Evolutionary conservation across 306 rosid species (phyloP).

Genomic region (Cyamopsis tetragonoloba): DNA sequence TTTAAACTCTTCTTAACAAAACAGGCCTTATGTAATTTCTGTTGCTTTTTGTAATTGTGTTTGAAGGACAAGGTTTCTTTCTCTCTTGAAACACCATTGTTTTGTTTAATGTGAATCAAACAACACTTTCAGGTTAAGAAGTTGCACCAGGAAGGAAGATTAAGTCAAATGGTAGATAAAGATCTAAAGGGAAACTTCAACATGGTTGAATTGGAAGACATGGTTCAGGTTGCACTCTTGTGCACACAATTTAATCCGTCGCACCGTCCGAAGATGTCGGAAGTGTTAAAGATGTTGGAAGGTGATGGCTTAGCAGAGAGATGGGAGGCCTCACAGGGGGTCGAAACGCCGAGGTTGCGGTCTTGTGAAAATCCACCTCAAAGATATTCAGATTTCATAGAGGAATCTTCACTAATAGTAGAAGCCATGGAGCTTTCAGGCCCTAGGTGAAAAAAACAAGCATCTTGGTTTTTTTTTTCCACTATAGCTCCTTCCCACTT

Average conservation of each 20-base stretch:
- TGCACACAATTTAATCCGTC: slow-evolving; percentile 90
- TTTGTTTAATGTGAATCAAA: slow-evolving; percentile 12
- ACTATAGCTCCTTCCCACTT: slow-evolving; percentile 8
- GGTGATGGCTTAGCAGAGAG: slow-evolving; percentile 96
- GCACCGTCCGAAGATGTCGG: slow-evolving; percentile 92
- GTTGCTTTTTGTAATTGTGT: neutral
- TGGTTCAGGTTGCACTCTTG: slow-evolving; percentile 89
- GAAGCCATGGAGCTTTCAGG: slow-evolving; percentile 99
- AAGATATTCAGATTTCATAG: slow-evolving; percentile 83
- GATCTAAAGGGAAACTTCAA: slow-evolving; percentile 70
- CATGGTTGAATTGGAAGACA: slow-evolving; percentile 78
- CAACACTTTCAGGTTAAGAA: slow-evolving; percentile 75
- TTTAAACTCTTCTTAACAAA: neutral
- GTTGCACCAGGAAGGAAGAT: slow-evolving; percentile 80
- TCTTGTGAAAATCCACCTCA: slow-evolving; percentile 61
- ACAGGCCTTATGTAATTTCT: too few species aligned
- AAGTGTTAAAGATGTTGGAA: slow-evolving; percentile 90
- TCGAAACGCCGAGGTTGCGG: slow-evolving; percentile 68
- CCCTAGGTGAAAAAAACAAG: slow-evolving; percentile 83
- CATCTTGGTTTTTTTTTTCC: slow-evolving; percentile 32
- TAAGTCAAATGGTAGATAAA: slow-evolving; percentile 82
- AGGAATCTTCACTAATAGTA: slow-evolving; percentile 82
- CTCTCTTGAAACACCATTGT: neutral
- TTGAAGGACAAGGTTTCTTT: neutral
- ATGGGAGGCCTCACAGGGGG: slow-evolving; percentile 92